A percentile compares a stretch with the other conserved stretches of the same genome.
Evolutionary conservation across 2,329 filamentous ascomycete genomes (phyloP).

Genomic region (Fonsecaea nubica): DNA sequence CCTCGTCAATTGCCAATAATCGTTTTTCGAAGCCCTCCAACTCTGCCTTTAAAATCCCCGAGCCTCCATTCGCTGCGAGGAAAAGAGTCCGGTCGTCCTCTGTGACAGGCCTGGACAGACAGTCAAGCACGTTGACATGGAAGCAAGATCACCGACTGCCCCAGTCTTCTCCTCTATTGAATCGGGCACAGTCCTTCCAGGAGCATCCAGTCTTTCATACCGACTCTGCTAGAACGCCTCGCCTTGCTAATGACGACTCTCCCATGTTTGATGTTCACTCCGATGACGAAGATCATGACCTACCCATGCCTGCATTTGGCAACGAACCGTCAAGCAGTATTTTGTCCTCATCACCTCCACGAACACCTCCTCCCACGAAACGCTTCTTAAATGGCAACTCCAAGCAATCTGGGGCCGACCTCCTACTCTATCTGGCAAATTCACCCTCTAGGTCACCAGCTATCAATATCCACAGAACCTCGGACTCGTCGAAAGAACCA

Average conservation of each 20-base stretch:
- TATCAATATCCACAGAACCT: constrained; percentile 54
- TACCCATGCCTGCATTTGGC: constrained; percentile 77
- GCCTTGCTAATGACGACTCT: constrained; percentile 47
- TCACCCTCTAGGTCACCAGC: constrained; percentile 79
- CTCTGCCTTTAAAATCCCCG: constrained; percentile 51
- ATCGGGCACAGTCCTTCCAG: constrained; percentile 70
- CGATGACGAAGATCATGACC: constrained; percentile 79
- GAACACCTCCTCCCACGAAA: constrained; percentile 73
- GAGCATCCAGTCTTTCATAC: constrained; percentile 78
- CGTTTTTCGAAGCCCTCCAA: constrained; percentile 41
- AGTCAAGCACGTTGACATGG: constrained; percentile 67
- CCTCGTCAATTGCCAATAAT: constrained; percentile 71
- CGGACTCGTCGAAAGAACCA: constrained; percentile 61
- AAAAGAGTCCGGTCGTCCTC: constrained; percentile 76
- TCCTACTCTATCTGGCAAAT: constrained; percentile 83
- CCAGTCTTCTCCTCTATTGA: constrained; percentile 86
- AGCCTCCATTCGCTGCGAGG: constrained; percentile 54
- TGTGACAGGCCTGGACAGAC: constrained; percentile 61
- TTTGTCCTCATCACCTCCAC: constrained; percentile 79
- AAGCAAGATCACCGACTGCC: constrained; percentile 77
- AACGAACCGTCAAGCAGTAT: constrained; percentile 51
- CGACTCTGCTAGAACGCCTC: constrained; percentile 69
- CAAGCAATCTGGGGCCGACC: constrained; percentile 80
- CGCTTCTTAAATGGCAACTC: constrained; percentile 56
- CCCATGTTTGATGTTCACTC: constrained; percentile 48